Conservation (phyloP, 345 rosid species). For the Citrus hindsii region DNA sequence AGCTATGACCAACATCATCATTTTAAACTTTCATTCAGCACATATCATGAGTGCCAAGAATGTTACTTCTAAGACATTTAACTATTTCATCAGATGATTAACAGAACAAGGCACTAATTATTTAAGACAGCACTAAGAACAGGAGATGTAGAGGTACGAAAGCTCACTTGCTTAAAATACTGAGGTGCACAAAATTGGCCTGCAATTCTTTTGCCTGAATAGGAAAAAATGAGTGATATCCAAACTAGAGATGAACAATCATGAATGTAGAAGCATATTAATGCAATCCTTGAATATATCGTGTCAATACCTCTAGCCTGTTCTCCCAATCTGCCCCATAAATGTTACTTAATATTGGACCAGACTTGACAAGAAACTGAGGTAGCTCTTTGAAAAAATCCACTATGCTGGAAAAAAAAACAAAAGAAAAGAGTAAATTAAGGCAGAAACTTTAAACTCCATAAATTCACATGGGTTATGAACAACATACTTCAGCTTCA, state of each 20-base stretch:
- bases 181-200: slow-evolving; percentile 80
- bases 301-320: slow-evolving; percentile 70
- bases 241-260: slow-evolving; percentile 1
- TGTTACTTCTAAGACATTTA: background rate
- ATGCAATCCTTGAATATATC: background rate
- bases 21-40: background rate
- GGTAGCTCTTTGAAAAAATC: slow-evolving; percentile 91
- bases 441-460: background rate
- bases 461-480: slow-evolving; percentile 4
- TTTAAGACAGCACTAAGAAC: background rate
- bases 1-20: background rate
- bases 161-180: slow-evolving; percentile 76
- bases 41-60: background rate
- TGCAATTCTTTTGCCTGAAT: slow-evolving; percentile 81
- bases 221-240: slow-evolving; percentile 8
- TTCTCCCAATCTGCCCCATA: slow-evolving; percentile 86
- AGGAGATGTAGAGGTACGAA: background rate
- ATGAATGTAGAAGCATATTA: background rate
- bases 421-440: background rate
- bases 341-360: slow-evolving; percentile 51
- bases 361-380: slow-evolving; percentile 83
- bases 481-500: slow-evolving; percentile 63
- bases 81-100: background rate
- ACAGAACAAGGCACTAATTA: background rate
- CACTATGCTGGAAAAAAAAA: slow-evolving; percentile 51